Evolutionary conservation across 768 basidiomycete genomes (phyloP), one percentile per base, ranked within the genome.

Genomic region (Hebeloma cylindrosporum): DNA sequence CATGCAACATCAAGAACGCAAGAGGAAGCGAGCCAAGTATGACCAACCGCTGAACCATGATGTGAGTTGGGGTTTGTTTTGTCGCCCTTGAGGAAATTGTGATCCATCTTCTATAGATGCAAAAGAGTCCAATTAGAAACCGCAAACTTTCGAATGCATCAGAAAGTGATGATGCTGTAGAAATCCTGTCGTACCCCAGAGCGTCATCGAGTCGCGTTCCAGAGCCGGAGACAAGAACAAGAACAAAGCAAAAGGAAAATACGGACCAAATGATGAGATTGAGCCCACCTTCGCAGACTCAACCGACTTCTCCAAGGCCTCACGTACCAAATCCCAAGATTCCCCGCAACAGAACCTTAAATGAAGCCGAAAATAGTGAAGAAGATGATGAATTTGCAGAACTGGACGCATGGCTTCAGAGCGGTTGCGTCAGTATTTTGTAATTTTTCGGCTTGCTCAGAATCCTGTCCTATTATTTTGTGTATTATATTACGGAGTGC

Each of bases 341-440:
- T n/a, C n/a, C n/a, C n/a, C n/a, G n/a, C n/a, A n/a, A n/a, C n/a
- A n/a, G n/a, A n/a, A n/a, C n/a, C n/a, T n/a, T n/a, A n/a, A n/a
- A n/a, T 21, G 10, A 23, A 27, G 13, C 8, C 25, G 9, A 7
- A 8, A 11, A 32, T 26, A 11, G n/a, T n/a, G 23, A 34, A 28
- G 48, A 45, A 2, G 27, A 77, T 43, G 77, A 84, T 37, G 74
- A 80, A 38, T 71, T 85, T 37, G 82, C 77, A 4, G 83, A 83
- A 50, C 70, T 89, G 21, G 81, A 86, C 47, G 77, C 71, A 33
- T 89, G 83, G 83, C 60, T 88, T 53, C 68, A 76, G 22, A 85
- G 85, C 56, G 83, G 75, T 21, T 73, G 78, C 3, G 78, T 87
- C 1, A 72, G 78, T 31, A 78, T 85, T 43, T 44, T 77, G 20